Base-by-base conservation (phyloP, 768 basidiomycete genomes). In the Macrolepiota dolichaula region DNA sequence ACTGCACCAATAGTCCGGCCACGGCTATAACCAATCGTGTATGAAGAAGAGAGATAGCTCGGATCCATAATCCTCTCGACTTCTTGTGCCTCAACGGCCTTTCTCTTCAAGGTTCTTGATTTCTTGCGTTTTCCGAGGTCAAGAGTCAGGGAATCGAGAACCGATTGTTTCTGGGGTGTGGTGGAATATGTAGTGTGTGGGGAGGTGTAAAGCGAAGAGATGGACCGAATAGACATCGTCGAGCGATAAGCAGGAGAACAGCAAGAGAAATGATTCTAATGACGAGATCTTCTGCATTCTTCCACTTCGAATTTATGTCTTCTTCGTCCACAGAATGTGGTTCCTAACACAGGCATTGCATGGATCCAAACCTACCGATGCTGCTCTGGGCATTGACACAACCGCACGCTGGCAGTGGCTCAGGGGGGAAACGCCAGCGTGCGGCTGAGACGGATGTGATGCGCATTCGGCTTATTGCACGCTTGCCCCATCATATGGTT, bases 61-160 rank as follows among this genome's bases (percentile, higher is more conserved):
- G 51, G 51, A 47, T 60, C 59, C 59, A 60, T 60, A 11, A 60
- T 60, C 42, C 59, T 42, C 13, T 17, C 24, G 5, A 46, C 17
- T 25, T 60, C 59, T 17, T 54, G 51, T 35, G 17, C 19, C 27
- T 60, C 59, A 3, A 7, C 29, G 7, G 35, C 27, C 7, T 32
- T 9, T 1, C 29, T 15, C 13, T 22, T 27, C 29, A 42, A 44
- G 7, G 2, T 24, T 19, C 36, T n/a, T 9, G 19, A 36, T 17
- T 46, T 27, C 29, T 42, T 40, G 54, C 22, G 37, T 55, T 29
- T 42, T 6, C 12, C 3, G 3, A 25, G 42, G 27, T 42, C 17
- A 17, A 46, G 6, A 13, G 29, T 13, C 15, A 17, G 29, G 7
- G 29, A 32, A 32, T 32, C 29, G 3, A 32, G 11, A 19, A 1